These are phyloP conservation scores for Amanita pallidorosea DNA, from an alignment of 768 basidiomycete species.

Conservation along the genomic window DNA sequence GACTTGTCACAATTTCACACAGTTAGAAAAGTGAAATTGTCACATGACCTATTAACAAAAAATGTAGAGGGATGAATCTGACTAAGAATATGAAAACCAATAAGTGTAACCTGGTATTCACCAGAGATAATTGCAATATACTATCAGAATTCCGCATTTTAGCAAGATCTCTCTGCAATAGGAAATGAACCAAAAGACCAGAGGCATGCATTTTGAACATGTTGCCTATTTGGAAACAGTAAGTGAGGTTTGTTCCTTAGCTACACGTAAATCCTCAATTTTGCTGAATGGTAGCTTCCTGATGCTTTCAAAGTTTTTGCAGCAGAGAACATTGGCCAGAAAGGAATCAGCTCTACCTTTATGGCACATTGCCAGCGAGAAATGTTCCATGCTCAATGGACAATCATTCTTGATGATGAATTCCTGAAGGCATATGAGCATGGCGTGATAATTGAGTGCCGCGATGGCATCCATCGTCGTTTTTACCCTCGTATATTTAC, in stretches of 20 bases:
- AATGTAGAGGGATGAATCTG: no score
- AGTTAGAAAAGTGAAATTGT: no score
- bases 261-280: not conserved
- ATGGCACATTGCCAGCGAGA: not conserved
- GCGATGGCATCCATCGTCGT: constrained; percentile 1
- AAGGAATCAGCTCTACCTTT: not conserved
- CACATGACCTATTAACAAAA: no score
- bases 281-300: not conserved
- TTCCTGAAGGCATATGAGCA: constrained; percentile 6
- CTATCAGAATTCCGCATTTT: no score
- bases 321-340: not conserved
- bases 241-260: not conserved
- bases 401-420: not conserved
- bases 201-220: not conserved
- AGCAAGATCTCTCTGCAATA: no score
- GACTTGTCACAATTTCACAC: no score
- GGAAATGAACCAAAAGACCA: not conserved
- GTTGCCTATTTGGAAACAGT: not conserved
- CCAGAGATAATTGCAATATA: no score
- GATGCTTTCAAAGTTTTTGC: not conserved
- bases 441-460: constrained; percentile 4
- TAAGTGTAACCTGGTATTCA: no score
- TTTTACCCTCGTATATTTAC: constrained; percentile 8
- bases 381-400: no score
- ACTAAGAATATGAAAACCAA: no score